Evolutionary conservation across 768 basidiomycete genomes (phyloP).

Genomic region (Boletus pseudo-olivaceus): DNA sequence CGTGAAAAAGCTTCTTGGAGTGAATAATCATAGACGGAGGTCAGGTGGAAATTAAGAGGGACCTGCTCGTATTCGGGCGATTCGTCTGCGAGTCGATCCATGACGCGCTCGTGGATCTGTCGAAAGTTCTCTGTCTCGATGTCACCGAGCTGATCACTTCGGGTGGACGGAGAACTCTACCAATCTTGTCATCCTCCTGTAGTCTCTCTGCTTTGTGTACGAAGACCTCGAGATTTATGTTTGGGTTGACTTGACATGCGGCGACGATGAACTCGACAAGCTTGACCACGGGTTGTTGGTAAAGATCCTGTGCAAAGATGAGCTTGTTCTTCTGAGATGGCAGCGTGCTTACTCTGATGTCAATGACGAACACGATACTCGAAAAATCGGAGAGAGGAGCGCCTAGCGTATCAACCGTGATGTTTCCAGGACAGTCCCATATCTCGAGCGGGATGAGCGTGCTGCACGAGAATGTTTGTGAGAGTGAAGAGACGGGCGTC

Average conservation of each 20-base stretch:
- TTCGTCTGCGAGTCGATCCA: constrained; percentile 77
- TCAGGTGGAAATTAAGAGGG: constrained; percentile 83
- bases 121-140: constrained; percentile 75
- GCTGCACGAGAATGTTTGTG: constrained; percentile 38
- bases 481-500: neutral
- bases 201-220: constrained; percentile 94
- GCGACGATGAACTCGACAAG: constrained; percentile 79
- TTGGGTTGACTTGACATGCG: constrained; percentile 71
- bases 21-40: constrained; percentile 90
- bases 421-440: constrained; percentile 92
- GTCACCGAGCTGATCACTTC: neutral
- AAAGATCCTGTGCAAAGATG: constrained; percentile 57
- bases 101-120: constrained; percentile 83
- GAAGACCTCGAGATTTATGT: constrained; percentile 83
- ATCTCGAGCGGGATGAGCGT: constrained; percentile 90
- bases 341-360: constrained; percentile 69
- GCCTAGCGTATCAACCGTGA: constrained; percentile 74
- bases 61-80: constrained; percentile 74
- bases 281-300: constrained; percentile 78
- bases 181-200: constrained; percentile 87
- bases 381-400: constrained; percentile 75
- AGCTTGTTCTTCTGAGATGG: neutral
- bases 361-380: constrained; percentile 89
- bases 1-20: constrained; percentile 90
- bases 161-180: constrained; percentile 38